Conservation (phyloP, 73 alveolate genomes). For the Tetrahymena borealis region DNA sequence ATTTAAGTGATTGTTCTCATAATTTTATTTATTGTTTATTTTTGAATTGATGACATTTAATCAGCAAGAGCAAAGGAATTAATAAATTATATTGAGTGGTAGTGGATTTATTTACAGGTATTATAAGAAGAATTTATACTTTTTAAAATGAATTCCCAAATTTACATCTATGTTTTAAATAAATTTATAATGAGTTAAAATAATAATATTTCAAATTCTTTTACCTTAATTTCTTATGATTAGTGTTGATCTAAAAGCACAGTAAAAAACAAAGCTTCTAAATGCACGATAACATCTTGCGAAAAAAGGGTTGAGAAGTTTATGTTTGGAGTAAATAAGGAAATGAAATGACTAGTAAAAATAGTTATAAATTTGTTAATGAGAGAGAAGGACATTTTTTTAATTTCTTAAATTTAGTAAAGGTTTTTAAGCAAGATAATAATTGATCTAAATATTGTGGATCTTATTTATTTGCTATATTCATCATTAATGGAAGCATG, state of each 20-base stretch:
- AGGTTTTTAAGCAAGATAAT: not conserved
- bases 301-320: not conserved
- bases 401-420: not conserved
- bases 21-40: not conserved
- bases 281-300: not conserved
- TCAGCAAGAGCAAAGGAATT: not conserved
- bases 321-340: not conserved
- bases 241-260: not conserved
- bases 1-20: not conserved
- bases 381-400: not conserved
- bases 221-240: not conserved
- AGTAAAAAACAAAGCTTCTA: not conserved
- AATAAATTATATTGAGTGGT: not conserved
- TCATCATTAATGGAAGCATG: not conserved
- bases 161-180: not conserved
- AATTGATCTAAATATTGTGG: not conserved
- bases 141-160: not conserved
- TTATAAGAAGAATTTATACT: not conserved
- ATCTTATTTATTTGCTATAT: not conserved
- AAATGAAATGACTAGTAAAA: not conserved
- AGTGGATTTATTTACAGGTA: not conserved
- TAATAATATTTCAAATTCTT: not conserved
- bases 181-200: not conserved
- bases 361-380: not conserved
- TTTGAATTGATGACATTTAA: not conserved